Conservation (phyloP, 1,284 basidiomycete genomes). For the Microbotryum violaceum region DNA sequence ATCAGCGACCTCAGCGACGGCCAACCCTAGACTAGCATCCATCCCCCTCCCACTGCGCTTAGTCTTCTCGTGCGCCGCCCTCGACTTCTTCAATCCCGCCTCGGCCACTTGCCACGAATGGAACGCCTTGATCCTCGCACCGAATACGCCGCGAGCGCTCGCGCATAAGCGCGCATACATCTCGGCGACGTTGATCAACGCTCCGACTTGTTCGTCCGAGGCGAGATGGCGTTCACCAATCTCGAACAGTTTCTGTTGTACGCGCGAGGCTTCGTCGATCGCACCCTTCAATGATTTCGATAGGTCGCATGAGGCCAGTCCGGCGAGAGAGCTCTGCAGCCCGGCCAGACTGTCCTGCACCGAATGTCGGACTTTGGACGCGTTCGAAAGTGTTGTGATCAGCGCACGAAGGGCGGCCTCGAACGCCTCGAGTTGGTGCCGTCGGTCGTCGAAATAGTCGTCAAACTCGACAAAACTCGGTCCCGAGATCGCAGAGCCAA, state of each 20-base stretch:
- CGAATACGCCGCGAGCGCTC: constrained; percentile 81
- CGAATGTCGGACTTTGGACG: constrained; percentile 67
- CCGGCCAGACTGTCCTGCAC: constrained; percentile 36
- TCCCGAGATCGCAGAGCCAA: constrained; percentile 68
- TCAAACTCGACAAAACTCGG: constrained; percentile 87
- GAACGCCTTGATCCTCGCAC: constrained; percentile 73
- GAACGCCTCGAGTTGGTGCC: constrained; percentile 74
- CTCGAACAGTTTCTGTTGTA: constrained; percentile 34
- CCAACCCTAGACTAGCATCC: constrained; percentile 57
- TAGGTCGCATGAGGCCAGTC: constrained; percentile 39
- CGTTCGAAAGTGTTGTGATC: constrained; percentile 72
- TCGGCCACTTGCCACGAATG: constrained; percentile 72
- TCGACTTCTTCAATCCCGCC: constrained; percentile 62
- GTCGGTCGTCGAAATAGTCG: constrained; percentile 94
- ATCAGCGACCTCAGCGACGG: constrained; percentile 69
- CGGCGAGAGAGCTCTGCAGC: constrained; percentile 37
- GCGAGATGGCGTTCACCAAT: constrained; percentile 27
- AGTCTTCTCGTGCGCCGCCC: constrained; percentile 69
- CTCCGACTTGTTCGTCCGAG: constrained; percentile 30
- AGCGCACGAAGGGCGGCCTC: constrained; percentile 81
- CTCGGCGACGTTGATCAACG: constrained; percentile 51
- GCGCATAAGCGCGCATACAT: constrained; percentile 88
- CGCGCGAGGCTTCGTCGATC: constrained; percentile 39
- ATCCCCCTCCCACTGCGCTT: constrained; percentile 62
- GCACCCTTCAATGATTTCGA: constrained; percentile 40